phyloP scores from a whole-genome alignment of 129 eudicot genomes.

The Chrysanthemum makinoi region DNA sequence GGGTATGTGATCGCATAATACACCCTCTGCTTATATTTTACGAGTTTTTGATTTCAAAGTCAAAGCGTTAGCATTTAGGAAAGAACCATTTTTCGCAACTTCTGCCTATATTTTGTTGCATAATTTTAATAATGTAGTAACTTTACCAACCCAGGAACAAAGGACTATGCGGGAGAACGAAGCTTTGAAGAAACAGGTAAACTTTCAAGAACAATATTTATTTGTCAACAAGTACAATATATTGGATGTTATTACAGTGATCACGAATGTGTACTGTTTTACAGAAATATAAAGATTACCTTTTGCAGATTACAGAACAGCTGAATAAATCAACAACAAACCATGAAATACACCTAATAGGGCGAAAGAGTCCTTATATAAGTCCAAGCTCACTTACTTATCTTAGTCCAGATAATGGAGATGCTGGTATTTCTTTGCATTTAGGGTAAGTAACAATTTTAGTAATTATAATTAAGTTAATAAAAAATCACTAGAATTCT shows the following conservation, averaged over 20 bases:
- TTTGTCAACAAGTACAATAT: background rate
- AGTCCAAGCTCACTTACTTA: slow-evolving; percentile 36
- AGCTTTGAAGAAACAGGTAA: slow-evolving; percentile 67
- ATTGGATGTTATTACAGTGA: background rate
- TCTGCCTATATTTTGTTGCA: background rate
- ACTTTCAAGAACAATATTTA: background rate
- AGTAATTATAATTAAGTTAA: background rate
- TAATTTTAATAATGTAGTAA: background rate
- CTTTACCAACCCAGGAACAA: slow-evolving; percentile 46
- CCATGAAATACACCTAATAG: slow-evolving; percentile 26
- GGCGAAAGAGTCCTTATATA: slow-evolving; percentile 37
- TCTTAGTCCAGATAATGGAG: slow-evolving; percentile 42
- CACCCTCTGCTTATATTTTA: background rate
- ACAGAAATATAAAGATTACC: background rate
- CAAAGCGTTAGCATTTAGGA: background rate
- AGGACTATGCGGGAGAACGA: slow-evolving; percentile 58
- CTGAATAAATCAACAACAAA: slow-evolving; percentile 27
- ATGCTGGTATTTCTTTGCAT: slow-evolving; percentile 64
- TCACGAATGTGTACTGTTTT: background rate
- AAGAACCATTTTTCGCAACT: background rate
- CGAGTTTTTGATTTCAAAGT: background rate
- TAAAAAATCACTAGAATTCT: background rate
- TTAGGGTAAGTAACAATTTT: slow-evolving; percentile 50
- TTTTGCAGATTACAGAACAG: slow-evolving; percentile 55
- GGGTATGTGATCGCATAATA: slow-evolving; percentile 35